Evolutionary conservation across 164 flowering plant species (phyloP), one percentile per base, ranked within the genome.

Genomic region (Umbilicus rupestris): DNA sequence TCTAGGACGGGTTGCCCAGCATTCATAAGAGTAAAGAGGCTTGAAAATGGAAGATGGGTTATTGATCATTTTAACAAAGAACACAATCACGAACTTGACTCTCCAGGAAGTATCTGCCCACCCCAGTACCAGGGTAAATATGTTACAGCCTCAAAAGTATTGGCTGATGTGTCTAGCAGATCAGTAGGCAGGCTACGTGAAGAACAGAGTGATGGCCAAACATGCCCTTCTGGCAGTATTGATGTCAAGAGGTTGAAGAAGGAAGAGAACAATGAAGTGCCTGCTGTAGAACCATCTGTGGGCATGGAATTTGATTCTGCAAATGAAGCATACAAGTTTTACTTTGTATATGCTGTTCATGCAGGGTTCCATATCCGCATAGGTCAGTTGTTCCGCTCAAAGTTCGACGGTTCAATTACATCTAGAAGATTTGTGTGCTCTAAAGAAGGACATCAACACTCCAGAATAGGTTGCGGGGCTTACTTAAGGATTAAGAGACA

Each of bases 371-470:
- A 78, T 46, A 66, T 83, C 62, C 80, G 89, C 55, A 80, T 81
- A 62, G 89, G 85, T 71, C 87, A 85, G 70, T 63, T 83, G 66
- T 78, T 77, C 57, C 87, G 89, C 4, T 85, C 87, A 2, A 85
- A 78, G 68, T 64, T 68, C 47, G 87, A 81, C 68, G 89, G 87
- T 5, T 80, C 80, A 45, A 78, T 85, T 67, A 77, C 84, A 45
- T 78, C 87, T 12, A 39, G 87, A 35, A 77, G 83, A 67, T 83
- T 85, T 74, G 89, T 85, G 39, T 85, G 89, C 72, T 85, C 85
- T 14, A 81, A 74, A 69, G 87, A 85, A 77, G 87, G 87, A 10
- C 77, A 76, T 72, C 85, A 85, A 70, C 84, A 81, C 66, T 82
- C 85, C 47, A 80, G 85, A 70, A 72, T 83, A 30, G 89, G 87